phyloP scores from a whole-genome alignment of 352 stramenopile genomes.

The Globisporangium cylindrosporum region DNA sequence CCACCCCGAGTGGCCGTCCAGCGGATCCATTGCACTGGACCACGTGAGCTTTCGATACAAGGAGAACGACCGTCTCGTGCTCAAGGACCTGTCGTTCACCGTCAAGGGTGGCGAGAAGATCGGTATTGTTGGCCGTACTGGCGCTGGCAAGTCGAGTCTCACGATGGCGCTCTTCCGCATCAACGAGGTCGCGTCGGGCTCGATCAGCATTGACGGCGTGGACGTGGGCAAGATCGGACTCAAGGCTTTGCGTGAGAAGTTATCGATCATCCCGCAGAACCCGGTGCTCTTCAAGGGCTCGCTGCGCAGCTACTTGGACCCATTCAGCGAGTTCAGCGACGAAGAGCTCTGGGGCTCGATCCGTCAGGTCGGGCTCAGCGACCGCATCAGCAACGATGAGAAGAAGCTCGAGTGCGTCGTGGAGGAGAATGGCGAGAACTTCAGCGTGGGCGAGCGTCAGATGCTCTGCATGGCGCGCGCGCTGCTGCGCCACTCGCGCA shows the following conservation, averaged over 20 bases:
- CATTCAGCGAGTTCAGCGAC: slow-evolving; percentile 72
- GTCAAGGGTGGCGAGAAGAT: slow-evolving; percentile 57
- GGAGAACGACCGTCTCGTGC: slow-evolving; percentile 40
- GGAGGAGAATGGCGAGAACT: slow-evolving; percentile 55
- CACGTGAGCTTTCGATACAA: slow-evolving; percentile 90
- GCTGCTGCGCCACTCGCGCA: slow-evolving; percentile 62
- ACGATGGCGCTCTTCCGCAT: background rate
- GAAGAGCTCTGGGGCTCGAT: slow-evolving; percentile 39
- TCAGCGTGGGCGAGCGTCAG: slow-evolving; percentile 81
- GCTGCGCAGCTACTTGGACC: slow-evolving; percentile 87
- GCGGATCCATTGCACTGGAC: slow-evolving; percentile 77
- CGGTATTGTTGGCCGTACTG: slow-evolving; percentile 62
- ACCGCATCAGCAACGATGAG: slow-evolving; percentile 37
- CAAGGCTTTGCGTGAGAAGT: slow-evolving; percentile 55
- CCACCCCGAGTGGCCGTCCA: slow-evolving; percentile 62
- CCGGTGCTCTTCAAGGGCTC: slow-evolving; percentile 88
- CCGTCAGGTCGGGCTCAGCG: slow-evolving; percentile 31
- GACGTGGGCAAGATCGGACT: slow-evolving; percentile 68
- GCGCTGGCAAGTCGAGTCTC: background rate
- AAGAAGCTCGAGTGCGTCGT: slow-evolving; percentile 61
- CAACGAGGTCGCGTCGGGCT: slow-evolving; percentile 63
- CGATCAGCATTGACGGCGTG: slow-evolving; percentile 85
- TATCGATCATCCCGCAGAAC: slow-evolving; percentile 91
- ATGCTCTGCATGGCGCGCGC: slow-evolving; percentile 89
- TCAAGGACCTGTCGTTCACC: slow-evolving; percentile 32